phyloP scores from a whole-genome alignment of 2,329 filamentous ascomycete species.

The Grosmannia serpens region DNA sequence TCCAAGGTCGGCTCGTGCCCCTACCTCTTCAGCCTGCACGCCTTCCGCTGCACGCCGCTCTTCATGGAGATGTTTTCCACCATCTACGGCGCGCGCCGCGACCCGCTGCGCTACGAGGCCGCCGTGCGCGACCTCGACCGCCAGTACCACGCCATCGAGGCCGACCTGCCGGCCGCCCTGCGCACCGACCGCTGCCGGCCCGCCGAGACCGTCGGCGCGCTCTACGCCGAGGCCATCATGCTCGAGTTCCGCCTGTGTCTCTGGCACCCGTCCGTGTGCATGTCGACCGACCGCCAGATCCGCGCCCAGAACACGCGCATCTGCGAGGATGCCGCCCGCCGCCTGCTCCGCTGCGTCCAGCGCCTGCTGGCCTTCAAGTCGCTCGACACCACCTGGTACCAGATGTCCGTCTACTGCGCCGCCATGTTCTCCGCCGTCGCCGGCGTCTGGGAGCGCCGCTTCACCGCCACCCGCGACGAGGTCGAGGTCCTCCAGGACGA shows the following conservation, averaged over 20 bases:
- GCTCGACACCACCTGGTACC: conserved; percentile 70
- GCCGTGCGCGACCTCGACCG: conserved; percentile 55
- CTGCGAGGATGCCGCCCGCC: conserved; percentile 53
- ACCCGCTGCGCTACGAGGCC: conserved; percentile 50
- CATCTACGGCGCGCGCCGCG: conserved; percentile 59
- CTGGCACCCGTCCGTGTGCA: conserved; percentile 49
- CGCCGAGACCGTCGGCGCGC: conserved; percentile 36
- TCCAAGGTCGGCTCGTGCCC: conserved; percentile 45
- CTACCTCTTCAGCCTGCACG: conserved; percentile 55
- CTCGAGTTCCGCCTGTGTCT: conserved; percentile 49
- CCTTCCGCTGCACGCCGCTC: conserved; percentile 53
- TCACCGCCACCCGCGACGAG: conserved; percentile 45
- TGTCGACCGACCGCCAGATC: conserved; percentile 40
- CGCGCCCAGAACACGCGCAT: conserved; percentile 52
- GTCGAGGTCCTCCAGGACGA: conserved; percentile 50
- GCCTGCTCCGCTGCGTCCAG: conserved; percentile 49
- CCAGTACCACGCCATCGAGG: conserved; percentile 50
- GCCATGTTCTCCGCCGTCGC: conserved; percentile 65
- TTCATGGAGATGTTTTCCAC: conserved; percentile 64
- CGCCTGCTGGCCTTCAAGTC: conserved; percentile 53
- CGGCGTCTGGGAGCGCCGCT: conserved; percentile 54
- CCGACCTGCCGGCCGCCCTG: conserved; percentile 51
- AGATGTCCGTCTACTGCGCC: conserved; percentile 58
- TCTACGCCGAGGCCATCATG: conserved; percentile 41
- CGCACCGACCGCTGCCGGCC: conserved; percentile 30